These are phyloP conservation scores for Rhodotorula kratochvilovae DNA, from an alignment of 768 basidiomycete genomes.

Conservation along the genomic window DNA sequence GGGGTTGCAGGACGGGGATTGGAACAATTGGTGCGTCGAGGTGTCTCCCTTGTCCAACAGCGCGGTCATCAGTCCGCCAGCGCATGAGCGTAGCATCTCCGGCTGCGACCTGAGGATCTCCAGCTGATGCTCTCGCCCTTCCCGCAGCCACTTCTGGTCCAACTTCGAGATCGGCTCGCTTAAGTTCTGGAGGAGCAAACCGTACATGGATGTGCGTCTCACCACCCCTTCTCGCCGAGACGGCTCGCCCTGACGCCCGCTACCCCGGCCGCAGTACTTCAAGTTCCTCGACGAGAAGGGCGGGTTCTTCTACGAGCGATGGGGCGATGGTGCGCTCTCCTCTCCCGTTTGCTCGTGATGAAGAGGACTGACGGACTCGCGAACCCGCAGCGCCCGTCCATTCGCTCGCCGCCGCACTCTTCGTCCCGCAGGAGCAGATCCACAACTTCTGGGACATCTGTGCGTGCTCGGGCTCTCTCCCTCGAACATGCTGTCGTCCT, in stretches of 20 bases:
- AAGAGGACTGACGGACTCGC: background rate
- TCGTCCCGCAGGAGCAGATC: constrained; percentile 79
- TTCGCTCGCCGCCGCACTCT: constrained; percentile 82
- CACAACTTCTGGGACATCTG: constrained; percentile 68
- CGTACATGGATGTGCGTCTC: constrained; percentile 33
- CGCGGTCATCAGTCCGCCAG: too few relatives aligned
- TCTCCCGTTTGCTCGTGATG: background rate
- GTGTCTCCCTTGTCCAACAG: background rate
- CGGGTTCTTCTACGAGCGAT: constrained; percentile 59
- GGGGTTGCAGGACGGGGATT: constrained; percentile 49
- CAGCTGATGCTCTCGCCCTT: accelerated
- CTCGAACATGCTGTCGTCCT: too few relatives aligned
- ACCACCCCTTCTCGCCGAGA: background rate
- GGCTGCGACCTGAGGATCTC: background rate
- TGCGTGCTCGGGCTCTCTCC: background rate
- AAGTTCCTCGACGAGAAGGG: constrained; percentile 72
- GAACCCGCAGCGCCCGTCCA: constrained; percentile 63
- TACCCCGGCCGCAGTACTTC: constrained; percentile 58
- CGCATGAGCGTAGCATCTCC: too few relatives aligned
- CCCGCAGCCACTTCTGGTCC: constrained; percentile 59
- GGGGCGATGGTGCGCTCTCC: constrained; percentile 61
- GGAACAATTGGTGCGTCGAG: constrained; percentile 56
- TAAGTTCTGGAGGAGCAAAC: constrained; percentile 67
- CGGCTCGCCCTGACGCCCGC: background rate
- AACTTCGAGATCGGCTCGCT: constrained; percentile 89